Conservation (phyloP, 2,329 filamentous ascomycete species). For the Tolypocladium album region DNA sequence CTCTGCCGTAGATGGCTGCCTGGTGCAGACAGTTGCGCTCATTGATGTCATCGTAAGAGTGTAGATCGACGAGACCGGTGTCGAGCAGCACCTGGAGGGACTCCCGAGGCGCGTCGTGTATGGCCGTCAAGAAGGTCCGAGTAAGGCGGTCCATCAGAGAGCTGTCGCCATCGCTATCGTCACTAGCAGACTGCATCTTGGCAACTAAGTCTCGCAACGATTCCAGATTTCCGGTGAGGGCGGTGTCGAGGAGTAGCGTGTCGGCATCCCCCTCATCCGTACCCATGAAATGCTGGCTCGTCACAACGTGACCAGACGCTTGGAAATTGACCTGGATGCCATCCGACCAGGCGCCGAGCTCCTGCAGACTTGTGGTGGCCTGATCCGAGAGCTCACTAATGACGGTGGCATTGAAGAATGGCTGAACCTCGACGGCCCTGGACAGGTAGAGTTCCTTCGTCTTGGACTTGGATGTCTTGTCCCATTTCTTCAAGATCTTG, state of each 20-base stretch:
- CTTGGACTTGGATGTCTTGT: slow-evolving; percentile 98
- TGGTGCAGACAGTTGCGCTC: slow-evolving; percentile 94
- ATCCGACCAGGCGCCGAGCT: slow-evolving; percentile 93
- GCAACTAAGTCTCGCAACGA: slow-evolving; percentile 71
- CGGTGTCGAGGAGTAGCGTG: slow-evolving; percentile 76
- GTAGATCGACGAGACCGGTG: slow-evolving; percentile 76
- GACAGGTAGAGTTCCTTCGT: slow-evolving; percentile 97
- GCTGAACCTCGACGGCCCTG: slow-evolving; percentile 90
- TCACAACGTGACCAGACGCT: slow-evolving; percentile 50
- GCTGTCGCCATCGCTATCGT: slow-evolving; percentile 45
- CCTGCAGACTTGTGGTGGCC: slow-evolving; percentile 89
- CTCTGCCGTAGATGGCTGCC: slow-evolving; percentile 85
- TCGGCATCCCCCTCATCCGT: slow-evolving; percentile 87
- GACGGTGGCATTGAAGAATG: slow-evolving; percentile 94
- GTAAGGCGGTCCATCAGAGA: slow-evolving; percentile 67
- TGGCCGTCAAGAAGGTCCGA: slow-evolving; percentile 78
- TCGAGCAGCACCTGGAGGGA: slow-evolving; percentile 68
- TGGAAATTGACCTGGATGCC: slow-evolving; percentile 87
- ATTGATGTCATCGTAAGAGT: slow-evolving; percentile 94
- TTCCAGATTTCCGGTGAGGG: slow-evolving; percentile 69
- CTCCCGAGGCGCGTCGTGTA: slow-evolving; percentile 72
- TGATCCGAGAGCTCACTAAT: slow-evolving; percentile 95
- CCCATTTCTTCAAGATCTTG: slow-evolving; percentile 99
- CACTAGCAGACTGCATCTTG: slow-evolving; percentile 49
- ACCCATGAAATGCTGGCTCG: slow-evolving; percentile 53